Evolutionary conservation across 192 early-diverging fungal species (phyloP), one percentile per base, ranked within the genome.

Genomic region (Backusella australiensis): DNA sequence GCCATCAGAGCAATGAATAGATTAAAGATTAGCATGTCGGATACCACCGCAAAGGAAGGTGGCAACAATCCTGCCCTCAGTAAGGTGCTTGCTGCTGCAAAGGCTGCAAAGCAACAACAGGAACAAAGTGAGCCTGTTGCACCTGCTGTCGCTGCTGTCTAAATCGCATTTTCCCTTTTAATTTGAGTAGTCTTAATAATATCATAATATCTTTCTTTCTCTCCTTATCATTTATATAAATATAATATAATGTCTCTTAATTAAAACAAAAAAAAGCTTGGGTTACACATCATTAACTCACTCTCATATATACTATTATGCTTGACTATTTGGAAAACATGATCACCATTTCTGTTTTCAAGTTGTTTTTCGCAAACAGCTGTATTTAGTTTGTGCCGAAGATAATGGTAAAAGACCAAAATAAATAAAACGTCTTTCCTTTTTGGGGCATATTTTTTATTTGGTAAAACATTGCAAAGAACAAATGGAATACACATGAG

Each of bases 1-100:
- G 86, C 87, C n/a, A 86, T 93, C 39, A 85, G 89, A 32, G 91
- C 89, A 3, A 80, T 88, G 73, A 91, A 91, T 74, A 81, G 82
- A 34, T 80, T 88, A 59, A 79, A 80, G 8, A 70, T 66, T 21
- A 49, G 72, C 29, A n/a, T 72, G n/a, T 49, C 70, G 6, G 46
- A 49, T 49, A 32, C 26, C 29, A 26, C 70, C 17, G 17, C 15
- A 23, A 26, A 41, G 32, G 67, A 68, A 19, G 9, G 56, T 1
- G 56, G 26, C 6, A 6, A 6, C 17, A 49, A n/a, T n/a, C 46
- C 21, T 63, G 56, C 21, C 29, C 21, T 63, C 12, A 12, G 9
- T 12, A 63, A 26, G 9, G 4, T 63, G 0, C 46, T 49, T 63
- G 56, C 56, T 1, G 56, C 56, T 63, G 26, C 21, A 9, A 29